These are phyloP conservation scores for Flueggea neowawraea DNA, from an alignment of 441 rosid genomes.

Conservation along the genomic window DNA sequence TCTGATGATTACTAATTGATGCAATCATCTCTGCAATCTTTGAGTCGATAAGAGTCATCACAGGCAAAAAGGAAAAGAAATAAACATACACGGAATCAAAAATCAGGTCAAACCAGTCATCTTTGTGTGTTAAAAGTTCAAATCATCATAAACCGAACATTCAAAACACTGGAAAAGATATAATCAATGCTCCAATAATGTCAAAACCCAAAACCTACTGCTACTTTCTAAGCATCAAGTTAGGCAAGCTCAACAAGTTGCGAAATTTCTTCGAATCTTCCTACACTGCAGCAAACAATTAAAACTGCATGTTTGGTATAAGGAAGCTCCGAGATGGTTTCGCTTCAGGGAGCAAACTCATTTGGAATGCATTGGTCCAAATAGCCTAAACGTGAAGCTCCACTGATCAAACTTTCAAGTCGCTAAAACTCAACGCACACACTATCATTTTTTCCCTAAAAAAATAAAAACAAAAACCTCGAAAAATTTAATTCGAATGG, in stretches of 20 bases:
- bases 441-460: not conserved
- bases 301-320: not conserved
- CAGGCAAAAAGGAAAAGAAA: slow-evolving; percentile 12
- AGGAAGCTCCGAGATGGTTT: slow-evolving; percentile 9
- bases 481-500: not conserved
- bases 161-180: no score
- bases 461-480: not conserved
- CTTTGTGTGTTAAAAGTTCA: no score
- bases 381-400: slow-evolving; percentile 20
- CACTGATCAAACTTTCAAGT: not conserved
- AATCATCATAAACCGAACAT: no score
- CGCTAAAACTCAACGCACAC: not conserved
- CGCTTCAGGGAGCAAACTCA: slow-evolving; percentile 20
- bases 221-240: no score
- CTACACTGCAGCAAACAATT: not conserved
- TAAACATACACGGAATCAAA: not conserved
- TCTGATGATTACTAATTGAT: slow-evolving; percentile 7
- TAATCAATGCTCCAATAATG: no score
- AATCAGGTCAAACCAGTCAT: not conserved
- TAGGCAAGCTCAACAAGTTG: not conserved
- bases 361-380: slow-evolving; percentile 8
- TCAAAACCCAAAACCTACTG: no score
- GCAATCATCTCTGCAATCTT: slow-evolving; percentile 28
- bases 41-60: slow-evolving; percentile 48
- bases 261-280: slow-evolving; percentile 3